Evolutionary conservation across 148 eudicot genomes (phyloP), one percentile per base, ranked within the genome.

Genomic region (Limonium bicolor): DNA sequence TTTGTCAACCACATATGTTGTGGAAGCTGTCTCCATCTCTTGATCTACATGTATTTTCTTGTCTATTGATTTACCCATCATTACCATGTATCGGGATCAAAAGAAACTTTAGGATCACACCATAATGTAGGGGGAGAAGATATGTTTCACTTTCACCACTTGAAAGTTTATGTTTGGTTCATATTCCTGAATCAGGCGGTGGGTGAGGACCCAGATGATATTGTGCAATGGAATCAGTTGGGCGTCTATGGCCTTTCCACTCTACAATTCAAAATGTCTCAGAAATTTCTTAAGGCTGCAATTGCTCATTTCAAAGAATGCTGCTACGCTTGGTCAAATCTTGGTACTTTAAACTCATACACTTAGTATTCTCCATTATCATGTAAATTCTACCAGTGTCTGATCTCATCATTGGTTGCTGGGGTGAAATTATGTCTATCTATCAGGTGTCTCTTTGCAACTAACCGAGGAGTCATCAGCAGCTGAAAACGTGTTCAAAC

Each of bases 311-410:
- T 80, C 28, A 69, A 46, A 41, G 86, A 78, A 50, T 85, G 82
- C 68, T 72, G 84, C 48, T 92, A 53, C 72, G 77, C 82, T 35
- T 92, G 99, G 99, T 92, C 99, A 27, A 92, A 81, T 68, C 99
- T 92, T 48, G 99, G 99, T 80, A 66, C 56, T 6, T 34, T 30
- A 21, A 1, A 36, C 22, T 23, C 22, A 3, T 20, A 15, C 15
- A 7, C 4, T 27, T 23, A 13, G 44, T 44, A 20, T 47, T n/a
- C 26, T 36, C 1, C 14, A 17, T 32, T 39, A 27, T 27, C 14
- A 23, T 27, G 31, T 26, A 29, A 12, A 7, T 16, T 25, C 9
- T 3, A 26, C 21, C 13, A 17, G 15, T 21, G 17, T 7, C 25
- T 42, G 25, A 0, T 16, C 20, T 2, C 21, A 3, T 4, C 28